Conservation (phyloP, 2,329 filamentous ascomycete genomes). For the Cadophora sp. region DNA sequence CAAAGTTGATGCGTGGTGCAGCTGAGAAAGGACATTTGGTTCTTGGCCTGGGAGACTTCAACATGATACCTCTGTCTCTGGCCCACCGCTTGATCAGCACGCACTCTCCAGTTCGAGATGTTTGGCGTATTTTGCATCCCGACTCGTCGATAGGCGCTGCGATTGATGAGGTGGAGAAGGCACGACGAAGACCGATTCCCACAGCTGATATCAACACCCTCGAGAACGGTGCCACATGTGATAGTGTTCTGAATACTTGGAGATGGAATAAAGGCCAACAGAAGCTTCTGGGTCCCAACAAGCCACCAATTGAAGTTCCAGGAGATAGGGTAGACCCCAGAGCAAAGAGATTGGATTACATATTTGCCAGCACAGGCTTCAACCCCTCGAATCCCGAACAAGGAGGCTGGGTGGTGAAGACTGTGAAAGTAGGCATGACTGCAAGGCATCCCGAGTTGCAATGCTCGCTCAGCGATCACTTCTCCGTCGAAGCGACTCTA, state of each 20-base stretch:
- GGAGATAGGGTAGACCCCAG: slow-evolving; percentile 70
- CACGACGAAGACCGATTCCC: slow-evolving; percentile 71
- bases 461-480: slow-evolving; percentile 94
- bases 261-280: slow-evolving; percentile 79
- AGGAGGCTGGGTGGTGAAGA: slow-evolving; percentile 71
- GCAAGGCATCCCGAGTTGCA: slow-evolving; percentile 79
- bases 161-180: slow-evolving; percentile 69
- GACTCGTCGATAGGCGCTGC: slow-evolving; percentile 81
- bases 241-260: slow-evolving; percentile 91
- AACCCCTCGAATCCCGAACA: slow-evolving; percentile 39
- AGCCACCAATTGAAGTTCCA: slow-evolving; percentile 66
- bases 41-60: slow-evolving; percentile 91
- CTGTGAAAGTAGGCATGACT: slow-evolving; percentile 78
- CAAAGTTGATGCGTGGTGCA: slow-evolving; percentile 85
- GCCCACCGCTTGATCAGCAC: slow-evolving; percentile 83
- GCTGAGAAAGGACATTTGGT: slow-evolving; percentile 82
- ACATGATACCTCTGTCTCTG: slow-evolving; percentile 89
- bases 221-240: slow-evolving; percentile 87
- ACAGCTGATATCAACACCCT: slow-evolving; percentile 78
- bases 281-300: slow-evolving; percentile 70
- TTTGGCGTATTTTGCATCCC: slow-evolving; percentile 85
- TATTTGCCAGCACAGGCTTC: slow-evolving; percentile 74
- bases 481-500: slow-evolving; percentile 85
- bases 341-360: slow-evolving; percentile 93
- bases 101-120: slow-evolving; percentile 79